Evolutionary conservation across 2,329 filamentous ascomycete genomes (phyloP).

Genomic region (Fusarium pininemorale): DNA sequence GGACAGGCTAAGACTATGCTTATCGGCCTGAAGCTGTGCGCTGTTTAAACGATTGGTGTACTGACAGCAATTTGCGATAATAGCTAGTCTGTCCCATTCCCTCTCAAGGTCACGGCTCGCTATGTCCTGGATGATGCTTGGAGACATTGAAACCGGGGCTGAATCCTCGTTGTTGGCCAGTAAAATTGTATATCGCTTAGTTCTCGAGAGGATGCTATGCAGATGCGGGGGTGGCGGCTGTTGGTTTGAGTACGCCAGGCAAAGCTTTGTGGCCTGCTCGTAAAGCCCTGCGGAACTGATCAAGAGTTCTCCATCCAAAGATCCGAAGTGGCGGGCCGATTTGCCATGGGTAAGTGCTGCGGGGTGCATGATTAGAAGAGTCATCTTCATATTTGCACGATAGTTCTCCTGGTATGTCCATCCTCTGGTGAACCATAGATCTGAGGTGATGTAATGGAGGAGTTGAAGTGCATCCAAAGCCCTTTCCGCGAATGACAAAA

Average conservation of each 20-base stretch:
- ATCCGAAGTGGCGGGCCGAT: not conserved
- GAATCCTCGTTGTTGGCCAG: not conserved
- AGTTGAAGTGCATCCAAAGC: not conserved
- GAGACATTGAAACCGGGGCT: not conserved
- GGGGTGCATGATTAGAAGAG: not conserved
- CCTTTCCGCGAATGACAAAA: fast-evolving
- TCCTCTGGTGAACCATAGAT: not conserved
- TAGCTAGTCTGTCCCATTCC: not conserved
- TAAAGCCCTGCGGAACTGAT: not conserved
- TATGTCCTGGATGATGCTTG: not conserved
- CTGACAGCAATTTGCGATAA: not conserved
- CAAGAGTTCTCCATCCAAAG: not conserved
- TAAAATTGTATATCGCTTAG: not conserved
- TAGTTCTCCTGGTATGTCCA: not conserved
- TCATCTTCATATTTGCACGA: not conserved
- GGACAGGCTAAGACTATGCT: not conserved
- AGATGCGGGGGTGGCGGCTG: fast-evolving
- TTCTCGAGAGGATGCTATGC: fast-evolving
- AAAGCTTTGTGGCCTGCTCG: not conserved
- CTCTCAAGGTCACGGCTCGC: fast-evolving
- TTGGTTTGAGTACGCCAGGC: not conserved
- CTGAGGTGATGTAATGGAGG: not conserved
- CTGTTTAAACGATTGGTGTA: not conserved
- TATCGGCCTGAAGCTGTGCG: fast-evolving
- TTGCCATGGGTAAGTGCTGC: not conserved